Evolutionary conservation across 805 yeast species (phyloP), one percentile per base, ranked within the genome.

Genomic region (Tanozyma kutaoensis): DNA sequence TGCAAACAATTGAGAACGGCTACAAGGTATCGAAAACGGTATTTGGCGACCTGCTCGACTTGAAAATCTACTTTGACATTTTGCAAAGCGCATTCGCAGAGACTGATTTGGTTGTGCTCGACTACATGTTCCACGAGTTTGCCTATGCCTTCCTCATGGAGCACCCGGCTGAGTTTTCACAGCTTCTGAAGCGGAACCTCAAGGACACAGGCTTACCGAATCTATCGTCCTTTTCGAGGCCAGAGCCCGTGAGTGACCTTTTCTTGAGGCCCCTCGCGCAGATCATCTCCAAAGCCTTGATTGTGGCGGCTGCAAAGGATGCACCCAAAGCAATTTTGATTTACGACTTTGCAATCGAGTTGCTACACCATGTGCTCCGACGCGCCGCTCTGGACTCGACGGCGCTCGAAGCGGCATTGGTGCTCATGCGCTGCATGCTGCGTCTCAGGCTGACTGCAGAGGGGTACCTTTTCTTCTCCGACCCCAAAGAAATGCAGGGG

Each of bases 401-500:
- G 7, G 17, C 5, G 17, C 17, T 15, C 17, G 7, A 5, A 7
- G 36, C 62, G 4, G 47, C 69, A 25, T 46, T 77, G n/a, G 52
- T 61, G 4, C 45, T 70, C 3, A 54, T 72, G 5, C 61, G 75
- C 27, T 50, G 71, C 11, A 48, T 79, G 29, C 51, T 68, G 12
- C 55, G 84, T 33, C 51, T 76, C 1, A 55, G 88, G 28, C 56
- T 56, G 0, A 62, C 72, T 2, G 42, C 52, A 10, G 61, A 59
- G 3, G 54, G 58, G 5, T 48, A 45, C 20, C 47, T 77, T 2
- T 69, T 58, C 39, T 50, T 77, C 23, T 48, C 69, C 3, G 51
- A 58, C 6, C 76, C 78, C 4, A 43, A 48, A 1, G 81, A 78
- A 42, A 69, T 76, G 57, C 76, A 69, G 23, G 84, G 81, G 0